phyloP scores from a whole-genome alignment of 306 rosid genomes.

The Casuarina equisetifolia region DNA sequence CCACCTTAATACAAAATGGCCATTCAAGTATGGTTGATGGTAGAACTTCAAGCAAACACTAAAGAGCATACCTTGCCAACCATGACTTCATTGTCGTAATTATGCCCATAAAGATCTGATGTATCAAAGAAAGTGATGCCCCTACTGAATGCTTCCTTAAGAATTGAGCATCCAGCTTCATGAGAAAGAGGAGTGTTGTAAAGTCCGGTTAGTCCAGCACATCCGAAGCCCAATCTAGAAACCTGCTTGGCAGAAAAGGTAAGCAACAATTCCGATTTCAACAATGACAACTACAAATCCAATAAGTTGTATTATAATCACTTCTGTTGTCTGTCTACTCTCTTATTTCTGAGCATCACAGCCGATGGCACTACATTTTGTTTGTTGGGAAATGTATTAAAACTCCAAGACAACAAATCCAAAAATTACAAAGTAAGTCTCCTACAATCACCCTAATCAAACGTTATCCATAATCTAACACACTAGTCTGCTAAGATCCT shows the following conservation, averaged over 20 bases:
- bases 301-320: too few relatives aligned
- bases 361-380: too few relatives aligned
- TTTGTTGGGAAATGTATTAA: too few relatives aligned
- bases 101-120: constrained; percentile 57
- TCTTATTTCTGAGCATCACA: too few relatives aligned
- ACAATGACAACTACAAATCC: too few relatives aligned
- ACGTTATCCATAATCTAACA: too few relatives aligned
- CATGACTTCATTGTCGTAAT: constrained; percentile 70
- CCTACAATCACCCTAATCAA: too few relatives aligned
- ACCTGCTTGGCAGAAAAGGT: constrained; percentile 41
- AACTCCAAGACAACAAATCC: too few relatives aligned
- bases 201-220: constrained; percentile 67
- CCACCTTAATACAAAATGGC: not conserved
- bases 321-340: too few relatives aligned
- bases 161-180: constrained; percentile 60
- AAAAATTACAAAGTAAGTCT: too few relatives aligned
- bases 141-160: constrained; percentile 61
- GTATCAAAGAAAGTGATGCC: constrained; percentile 78
- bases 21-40: not conserved
- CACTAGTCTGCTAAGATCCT: too few relatives aligned
- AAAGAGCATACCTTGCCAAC: constrained; percentile 57
- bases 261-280: too few relatives aligned
- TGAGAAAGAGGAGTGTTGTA: constrained; percentile 64
- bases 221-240: constrained; percentile 84
- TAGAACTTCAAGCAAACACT: not conserved